phyloP scores from a whole-genome alignment of 257 asterid genomes.

The Jasminum sambac region DNA sequence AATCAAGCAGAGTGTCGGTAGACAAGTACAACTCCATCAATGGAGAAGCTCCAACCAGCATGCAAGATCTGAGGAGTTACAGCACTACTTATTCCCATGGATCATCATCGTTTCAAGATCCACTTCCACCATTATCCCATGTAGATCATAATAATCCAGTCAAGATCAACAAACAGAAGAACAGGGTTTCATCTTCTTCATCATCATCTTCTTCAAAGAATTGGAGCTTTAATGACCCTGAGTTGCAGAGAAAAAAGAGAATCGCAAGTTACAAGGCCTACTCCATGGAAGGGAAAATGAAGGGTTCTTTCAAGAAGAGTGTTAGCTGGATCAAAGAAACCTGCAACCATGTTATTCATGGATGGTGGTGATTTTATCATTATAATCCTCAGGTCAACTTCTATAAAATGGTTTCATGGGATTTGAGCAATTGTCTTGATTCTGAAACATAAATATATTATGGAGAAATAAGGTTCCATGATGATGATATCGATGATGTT shows the following conservation, averaged over 20 bases:
- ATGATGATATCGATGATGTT: background rate
- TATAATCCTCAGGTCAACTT: background rate
- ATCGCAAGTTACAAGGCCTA: constrained; percentile 68
- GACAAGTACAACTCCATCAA: background rate
- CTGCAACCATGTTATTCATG: constrained; percentile 60
- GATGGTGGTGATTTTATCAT: constrained; percentile 46
- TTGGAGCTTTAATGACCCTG: constrained; percentile 63
- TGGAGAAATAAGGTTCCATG: background rate
- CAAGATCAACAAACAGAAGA: constrained; percentile 51
- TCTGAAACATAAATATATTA: too few species aligned
- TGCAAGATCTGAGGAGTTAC: constrained; percentile 69
- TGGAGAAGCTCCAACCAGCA: constrained; percentile 42
- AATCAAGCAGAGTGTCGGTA: constrained; percentile 39
- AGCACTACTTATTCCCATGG: constrained; percentile 54
- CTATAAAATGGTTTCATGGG: too few species aligned
- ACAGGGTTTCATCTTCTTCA: constrained; percentile 30
- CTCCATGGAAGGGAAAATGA: constrained; percentile 65
- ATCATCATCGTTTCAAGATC: constrained; percentile 3
- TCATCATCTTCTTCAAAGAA: constrained; percentile 32
- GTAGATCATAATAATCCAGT: constrained; percentile 8
- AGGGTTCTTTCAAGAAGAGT: constrained; percentile 68
- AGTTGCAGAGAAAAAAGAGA: constrained; percentile 76
- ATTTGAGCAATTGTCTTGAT: background rate
- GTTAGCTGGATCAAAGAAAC: constrained; percentile 75
- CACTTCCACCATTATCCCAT: constrained; percentile 14